Percentiles rank a stretch among this genome's conserved stretches.
These are phyloP conservation scores for Cladobotryum mycophilum DNA, from an alignment of 2,329 filamentous ascomycete genomes.

Conservation along the genomic window DNA sequence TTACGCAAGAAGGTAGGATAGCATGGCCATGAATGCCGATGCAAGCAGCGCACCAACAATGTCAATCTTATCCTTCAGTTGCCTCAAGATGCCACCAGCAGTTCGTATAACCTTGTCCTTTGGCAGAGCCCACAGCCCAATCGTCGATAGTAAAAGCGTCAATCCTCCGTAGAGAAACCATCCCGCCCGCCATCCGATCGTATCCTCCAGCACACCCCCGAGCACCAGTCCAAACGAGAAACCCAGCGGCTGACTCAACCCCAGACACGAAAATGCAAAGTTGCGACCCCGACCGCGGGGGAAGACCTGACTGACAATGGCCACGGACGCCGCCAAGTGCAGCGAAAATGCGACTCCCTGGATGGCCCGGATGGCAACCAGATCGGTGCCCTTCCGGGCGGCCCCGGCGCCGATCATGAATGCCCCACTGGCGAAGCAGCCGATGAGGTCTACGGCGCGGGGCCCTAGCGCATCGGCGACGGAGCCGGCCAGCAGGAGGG, in stretches of 20 bases:
- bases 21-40: conserved; percentile 38
- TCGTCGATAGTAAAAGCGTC: conserved; percentile 27
- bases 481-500: conserved; percentile 32
- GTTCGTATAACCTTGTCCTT: conserved; percentile 18
- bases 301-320: conserved; percentile 28
- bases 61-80: conserved; percentile 38
- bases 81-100: conserved; percentile 16
- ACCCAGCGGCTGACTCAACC: conserved; percentile 40
- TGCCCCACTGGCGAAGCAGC: conserved; percentile 23
- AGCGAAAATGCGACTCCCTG: conserved; percentile 34
- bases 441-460: conserved; percentile 26
- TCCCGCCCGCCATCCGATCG: conserved; percentile 40
- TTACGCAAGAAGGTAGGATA: conserved; percentile 50
- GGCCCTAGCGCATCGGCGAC: conserved; percentile 33
- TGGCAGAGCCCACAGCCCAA: conserved; percentile 32
- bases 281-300: conserved; percentile 30
- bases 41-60: conserved; percentile 47
- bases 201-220: conserved; percentile 42
- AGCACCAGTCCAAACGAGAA: conserved; percentile 46
- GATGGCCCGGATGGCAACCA: conserved; percentile 33
- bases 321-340: conserved; percentile 29
- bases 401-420: conserved; percentile 28
- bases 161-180: conserved; percentile 37
- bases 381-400: conserved; percentile 23
- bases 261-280: conserved; percentile 37